These are phyloP conservation scores for Talaromyces thailandensis DNA, from an alignment of 495 filamentous ascomycete species.

Conservation along the genomic window DNA sequence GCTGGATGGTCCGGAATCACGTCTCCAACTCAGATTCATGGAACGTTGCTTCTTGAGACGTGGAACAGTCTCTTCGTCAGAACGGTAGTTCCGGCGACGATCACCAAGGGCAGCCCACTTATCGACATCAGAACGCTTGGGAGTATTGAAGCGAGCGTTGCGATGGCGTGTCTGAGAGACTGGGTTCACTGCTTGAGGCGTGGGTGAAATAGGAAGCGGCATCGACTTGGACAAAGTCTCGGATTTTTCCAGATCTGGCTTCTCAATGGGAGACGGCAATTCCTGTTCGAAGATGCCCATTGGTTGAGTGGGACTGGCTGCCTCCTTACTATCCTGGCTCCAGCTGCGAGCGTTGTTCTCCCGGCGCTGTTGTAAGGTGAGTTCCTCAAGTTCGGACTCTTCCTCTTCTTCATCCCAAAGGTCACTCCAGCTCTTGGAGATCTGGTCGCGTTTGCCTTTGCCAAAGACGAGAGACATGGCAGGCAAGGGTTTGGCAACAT, in stretches of 20 bases:
- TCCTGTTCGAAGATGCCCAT: slow-evolving; percentile 32
- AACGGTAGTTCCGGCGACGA: slow-evolving; percentile 58
- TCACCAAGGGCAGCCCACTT: slow-evolving; percentile 85
- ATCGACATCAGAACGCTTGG: slow-evolving; percentile 51
- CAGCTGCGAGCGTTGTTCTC: slow-evolving; percentile 72
- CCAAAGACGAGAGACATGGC: slow-evolving; percentile 73
- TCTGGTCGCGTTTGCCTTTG: slow-evolving; percentile 54
- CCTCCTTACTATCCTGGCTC: slow-evolving; percentile 62
- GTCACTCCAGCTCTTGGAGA: slow-evolving; percentile 97
- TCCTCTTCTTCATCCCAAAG: slow-evolving; percentile 76
- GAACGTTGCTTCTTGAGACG: slow-evolving; percentile 30
- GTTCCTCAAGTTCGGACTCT: slow-evolving; percentile 52
- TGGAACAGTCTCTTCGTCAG: slow-evolving; percentile 29
- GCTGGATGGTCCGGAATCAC: slow-evolving; percentile 45
- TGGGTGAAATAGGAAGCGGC: background rate
- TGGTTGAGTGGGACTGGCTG: slow-evolving; percentile 18
- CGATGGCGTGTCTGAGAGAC: background rate
- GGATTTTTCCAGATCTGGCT: background rate
- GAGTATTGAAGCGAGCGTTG: slow-evolving; percentile 38
- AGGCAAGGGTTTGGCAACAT: slow-evolving; percentile 51
- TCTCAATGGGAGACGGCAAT: slow-evolving; percentile 27
- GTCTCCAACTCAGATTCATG: slow-evolving; percentile 30
- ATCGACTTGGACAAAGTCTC: slow-evolving; percentile 2
- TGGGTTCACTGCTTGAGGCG: background rate
- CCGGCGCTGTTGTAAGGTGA: slow-evolving; percentile 49